Evolutionary conservation across 805 yeast genomes (phyloP), one percentile per base, ranked within the genome.

Genomic region (Zygotorulaspora danielsina): DNA sequence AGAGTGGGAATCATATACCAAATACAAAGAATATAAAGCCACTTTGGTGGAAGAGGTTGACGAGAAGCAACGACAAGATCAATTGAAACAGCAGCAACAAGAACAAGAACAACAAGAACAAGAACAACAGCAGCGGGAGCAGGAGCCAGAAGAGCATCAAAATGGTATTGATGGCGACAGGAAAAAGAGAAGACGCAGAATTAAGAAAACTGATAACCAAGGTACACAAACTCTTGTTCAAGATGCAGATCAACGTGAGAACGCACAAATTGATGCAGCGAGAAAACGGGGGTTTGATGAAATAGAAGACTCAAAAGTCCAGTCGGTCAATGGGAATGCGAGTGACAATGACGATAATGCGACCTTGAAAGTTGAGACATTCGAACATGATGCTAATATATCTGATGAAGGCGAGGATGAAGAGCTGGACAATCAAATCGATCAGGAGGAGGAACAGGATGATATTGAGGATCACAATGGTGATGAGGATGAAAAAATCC

Each of bases 1-100:
- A 19, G 64, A 56, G 42, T 58, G 57, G 61, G 48, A 47, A 12
- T 45, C 40, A 22, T 59, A 50, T 46, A 48, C 32, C 15, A 39
- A 37, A 13, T 49, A 49, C 42, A 37, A 41, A 36, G 39, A 34
- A 17, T 43, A 44, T 19, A 39, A 36, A 25, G 36, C 41, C 34
- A 32, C 48, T 21, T 33, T 53, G 29, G 39, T 43, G 21, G 25
- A 43, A 31, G 48, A 39, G 32, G 22, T 44, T 32, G 35, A 39
- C 15, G 38, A 38, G 19, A 32, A 38, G 33, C 34, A 28, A 9
- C 15, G 21, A 18, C 26, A 20, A 27, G 39, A 28, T 10, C 25
- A 19, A 2, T 12, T 25, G 32, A 25, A 16, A 32, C 32, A 11
- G 33, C 29, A 24, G 10, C 20, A 5, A 27, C 25, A 19, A 13